phyloP scores from a whole-genome alignment of 306 rosid species.

The Sphenostylis stenocarpa region DNA sequence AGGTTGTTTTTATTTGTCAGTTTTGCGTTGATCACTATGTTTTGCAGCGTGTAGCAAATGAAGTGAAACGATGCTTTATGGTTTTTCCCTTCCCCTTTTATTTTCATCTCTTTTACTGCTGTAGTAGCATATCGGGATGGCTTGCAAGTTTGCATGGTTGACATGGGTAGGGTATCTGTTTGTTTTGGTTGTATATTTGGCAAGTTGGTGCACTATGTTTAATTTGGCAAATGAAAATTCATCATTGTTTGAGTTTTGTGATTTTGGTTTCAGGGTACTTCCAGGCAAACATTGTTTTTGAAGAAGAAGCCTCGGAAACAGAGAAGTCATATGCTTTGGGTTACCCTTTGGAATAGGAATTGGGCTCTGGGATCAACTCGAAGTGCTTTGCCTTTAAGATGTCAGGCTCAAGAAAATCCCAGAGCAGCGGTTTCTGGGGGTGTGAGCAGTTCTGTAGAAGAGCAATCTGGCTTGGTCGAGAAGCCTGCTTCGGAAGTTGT shows the following conservation, averaged over 20 bases:
- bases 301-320: slow-evolving; percentile 37
- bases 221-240: not conserved
- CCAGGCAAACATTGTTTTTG: slow-evolving; percentile 44
- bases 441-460: slow-evolving; percentile 46
- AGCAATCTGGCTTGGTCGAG: slow-evolving; percentile 47
- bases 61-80: not conserved
- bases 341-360: slow-evolving; percentile 19
- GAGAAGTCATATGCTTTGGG: slow-evolving; percentile 56
- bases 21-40: not conserved
- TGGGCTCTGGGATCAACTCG: slow-evolving; percentile 34
- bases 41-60: not conserved
- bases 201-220: not conserved
- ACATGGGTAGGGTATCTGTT: not conserved
- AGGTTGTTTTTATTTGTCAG: not conserved
- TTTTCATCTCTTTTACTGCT: not conserved
- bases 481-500: slow-evolving; percentile 53
- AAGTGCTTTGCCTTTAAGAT: slow-evolving; percentile 45
- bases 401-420: slow-evolving; percentile 52
- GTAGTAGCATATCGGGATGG: not conserved
- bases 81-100: not conserved
- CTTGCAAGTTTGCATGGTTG: not conserved
- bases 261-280: slow-evolving; percentile 55
- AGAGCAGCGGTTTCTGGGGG: slow-evolving; percentile 53
- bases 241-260: not conserved
- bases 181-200: not conserved